Conservation (phyloP, 805 yeast genomes). For the Starmera pachycereana region DNA sequence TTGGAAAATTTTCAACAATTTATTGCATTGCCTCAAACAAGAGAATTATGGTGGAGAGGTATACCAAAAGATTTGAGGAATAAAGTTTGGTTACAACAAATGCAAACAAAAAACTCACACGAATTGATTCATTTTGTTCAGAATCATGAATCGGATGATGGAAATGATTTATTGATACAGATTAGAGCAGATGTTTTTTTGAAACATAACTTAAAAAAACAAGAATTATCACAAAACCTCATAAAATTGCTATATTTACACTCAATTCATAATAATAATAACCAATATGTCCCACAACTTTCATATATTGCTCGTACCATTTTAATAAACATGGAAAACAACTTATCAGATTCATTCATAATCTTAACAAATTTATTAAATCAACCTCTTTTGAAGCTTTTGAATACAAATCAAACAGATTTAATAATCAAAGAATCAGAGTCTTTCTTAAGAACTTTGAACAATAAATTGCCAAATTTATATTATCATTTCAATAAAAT, state of each 20-base stretch:
- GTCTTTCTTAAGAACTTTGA: conserved; percentile 39
- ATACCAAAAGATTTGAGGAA: conserved; percentile 35
- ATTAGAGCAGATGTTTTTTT: conserved; percentile 1
- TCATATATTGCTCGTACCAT: conserved; percentile 31
- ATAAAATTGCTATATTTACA: conserved; percentile 30
- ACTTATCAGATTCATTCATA: conserved; percentile 25
- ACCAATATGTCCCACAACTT: conserved; percentile 28
- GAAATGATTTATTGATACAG: conserved; percentile 1
- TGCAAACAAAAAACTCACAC: conserved; percentile 24
- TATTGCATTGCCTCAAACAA: conserved; percentile 27
- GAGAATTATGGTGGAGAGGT: conserved; percentile 57
- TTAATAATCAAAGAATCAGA: conserved; percentile 27
- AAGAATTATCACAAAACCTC: conserved; percentile 21
- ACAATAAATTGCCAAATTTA: conserved; percentile 33
- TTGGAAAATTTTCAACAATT: conserved; percentile 25
- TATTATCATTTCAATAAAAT: conserved; percentile 36
- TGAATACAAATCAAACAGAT: conserved; percentile 20
- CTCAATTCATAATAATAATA: conserved; percentile 21
- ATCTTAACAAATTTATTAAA: conserved; percentile 29
- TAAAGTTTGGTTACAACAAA: conserved; percentile 40
- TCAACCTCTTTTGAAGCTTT: conserved; percentile 22
- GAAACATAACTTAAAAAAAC: neutral
- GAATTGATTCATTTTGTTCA: conserved; percentile 1
- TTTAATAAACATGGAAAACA: conserved; percentile 24
- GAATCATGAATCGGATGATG: no score